Base-by-base conservation (phyloP, 1,284 basidiomycete species). In the Termitomyces sp. region DNA sequence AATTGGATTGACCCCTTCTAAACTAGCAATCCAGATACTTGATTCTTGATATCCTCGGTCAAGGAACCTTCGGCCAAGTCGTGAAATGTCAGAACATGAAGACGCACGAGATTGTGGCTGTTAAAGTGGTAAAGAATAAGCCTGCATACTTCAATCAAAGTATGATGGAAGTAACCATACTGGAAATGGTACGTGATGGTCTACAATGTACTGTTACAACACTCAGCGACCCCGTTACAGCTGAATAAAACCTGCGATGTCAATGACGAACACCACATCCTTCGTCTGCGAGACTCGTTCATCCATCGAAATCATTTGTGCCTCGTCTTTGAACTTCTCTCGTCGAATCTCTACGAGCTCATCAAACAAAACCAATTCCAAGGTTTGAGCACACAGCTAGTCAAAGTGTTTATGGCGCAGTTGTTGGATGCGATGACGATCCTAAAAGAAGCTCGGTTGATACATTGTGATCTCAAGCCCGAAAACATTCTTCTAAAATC, bases 301-400 rank as follows among this genome's bases (percentile, higher is more conserved):
- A 98, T 97, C 59, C 96, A 98, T 74, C 88, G 90, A 64, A 94
- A 84, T 65, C 97, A 99, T 71, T 79, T 99, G 44, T 99, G 96
- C 71, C 87, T 99, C 60, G 96, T 99, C 46, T 98, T 99, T 68
- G 96, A 99, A 73, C 82, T 98, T 54, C 82, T 99, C 7, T 97
- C 94, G 17, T 97, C 94, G 40, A 99, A 99, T 69, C 79, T 99
- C 57, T 99, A 99, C 78, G 96, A 99, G 73, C 83, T 99, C 64
- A 99, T 99, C 85, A 99, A 99, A 78, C 97, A 99, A 75, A 99
- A 99, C 73, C 94, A 96, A 68, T 99, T 99, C 81, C 92, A 97
- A 71, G 97, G 96, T 2, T 76, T 99, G 51, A 94, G 90, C 72
- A 96, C 94, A 4, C 93, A 96, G 68, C 85, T 99, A 46, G 96